These are phyloP conservation scores for Chenopodium suecicum DNA, from an alignment of 148 eudicot genomes.

Conservation along the genomic window DNA sequence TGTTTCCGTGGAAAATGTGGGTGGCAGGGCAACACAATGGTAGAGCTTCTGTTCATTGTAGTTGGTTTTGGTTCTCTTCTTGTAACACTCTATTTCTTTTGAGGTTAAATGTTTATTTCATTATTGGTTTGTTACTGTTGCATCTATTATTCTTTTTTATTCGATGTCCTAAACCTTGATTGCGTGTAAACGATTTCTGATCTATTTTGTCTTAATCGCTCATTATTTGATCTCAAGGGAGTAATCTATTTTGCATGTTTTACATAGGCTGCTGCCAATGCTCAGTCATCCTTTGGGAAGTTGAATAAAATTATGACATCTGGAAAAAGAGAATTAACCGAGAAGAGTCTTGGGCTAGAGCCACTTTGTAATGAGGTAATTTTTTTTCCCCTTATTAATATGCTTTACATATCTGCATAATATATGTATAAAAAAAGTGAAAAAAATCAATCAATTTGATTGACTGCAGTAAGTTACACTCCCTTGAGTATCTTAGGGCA, in stretches of 20 bases:
- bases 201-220: background rate
- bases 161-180: background rate
- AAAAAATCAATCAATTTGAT: background rate
- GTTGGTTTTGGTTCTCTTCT: background rate
- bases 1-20: conserved; percentile 80
- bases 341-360: conserved; percentile 54
- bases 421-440: no score
- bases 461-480: background rate
- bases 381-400: background rate
- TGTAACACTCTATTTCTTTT: background rate
- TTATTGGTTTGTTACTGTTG: background rate
- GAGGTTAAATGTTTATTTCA: background rate
- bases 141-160: background rate
- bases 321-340: conserved; percentile 50
- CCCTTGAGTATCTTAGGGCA: background rate
- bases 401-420: background rate
- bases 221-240: background rate
- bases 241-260: background rate
- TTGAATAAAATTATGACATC: conserved; percentile 32
- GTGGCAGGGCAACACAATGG: conserved; percentile 65
- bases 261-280: conserved; percentile 65
- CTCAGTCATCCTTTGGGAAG: conserved; percentile 38
- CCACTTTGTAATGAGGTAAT: conserved; percentile 67
- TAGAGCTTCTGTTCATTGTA: conserved; percentile 13
- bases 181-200: background rate